phyloP scores from a whole-genome alignment of 2,329 filamentous ascomycete genomes.

The Aureobasidium musti region DNA sequence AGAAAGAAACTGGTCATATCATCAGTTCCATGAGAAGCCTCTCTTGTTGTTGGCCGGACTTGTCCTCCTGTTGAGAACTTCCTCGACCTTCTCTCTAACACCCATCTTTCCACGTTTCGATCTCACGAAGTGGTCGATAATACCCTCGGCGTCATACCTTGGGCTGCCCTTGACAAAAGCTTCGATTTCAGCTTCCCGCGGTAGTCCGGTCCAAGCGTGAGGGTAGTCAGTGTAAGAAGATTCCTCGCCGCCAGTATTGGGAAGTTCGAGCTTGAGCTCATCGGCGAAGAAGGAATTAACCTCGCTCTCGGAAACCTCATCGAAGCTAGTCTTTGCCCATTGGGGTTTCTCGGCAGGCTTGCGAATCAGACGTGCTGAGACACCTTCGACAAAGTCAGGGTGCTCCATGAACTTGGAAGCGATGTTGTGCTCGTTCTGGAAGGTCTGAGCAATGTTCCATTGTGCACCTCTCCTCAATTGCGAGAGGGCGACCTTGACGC shows the following conservation, averaged over 20 bases:
- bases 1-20: neutral
- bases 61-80: slow-evolving; percentile 57
- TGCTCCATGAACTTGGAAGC: slow-evolving; percentile 86
- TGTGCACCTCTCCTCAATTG: slow-evolving; percentile 74
- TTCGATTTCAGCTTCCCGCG: slow-evolving; percentile 66
- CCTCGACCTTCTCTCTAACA: slow-evolving; percentile 60
- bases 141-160: slow-evolving; percentile 42
- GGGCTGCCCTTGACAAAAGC: slow-evolving; percentile 43
- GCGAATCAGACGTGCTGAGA: slow-evolving; percentile 75
- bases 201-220: slow-evolving; percentile 68
- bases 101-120: slow-evolving; percentile 50
- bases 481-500: slow-evolving; percentile 78
- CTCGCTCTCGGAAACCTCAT: slow-evolving; percentile 61
- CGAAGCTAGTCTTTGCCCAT: slow-evolving; percentile 75
- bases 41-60: slow-evolving; percentile 4
- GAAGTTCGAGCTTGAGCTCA: slow-evolving; percentile 58
- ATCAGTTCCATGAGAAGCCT: slow-evolving; percentile 22
- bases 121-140: slow-evolving; percentile 46
- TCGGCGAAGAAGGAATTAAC: slow-evolving; percentile 71
- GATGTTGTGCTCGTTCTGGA: slow-evolving; percentile 81
- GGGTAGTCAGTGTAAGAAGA: slow-evolving; percentile 72
- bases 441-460: slow-evolving; percentile 84
- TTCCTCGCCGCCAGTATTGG: slow-evolving; percentile 52
- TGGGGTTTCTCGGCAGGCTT: slow-evolving; percentile 66
- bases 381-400: slow-evolving; percentile 88